Conservation (phyloP, 2,329 filamentous ascomycete genomes). For the Verticillium longisporum region DNA sequence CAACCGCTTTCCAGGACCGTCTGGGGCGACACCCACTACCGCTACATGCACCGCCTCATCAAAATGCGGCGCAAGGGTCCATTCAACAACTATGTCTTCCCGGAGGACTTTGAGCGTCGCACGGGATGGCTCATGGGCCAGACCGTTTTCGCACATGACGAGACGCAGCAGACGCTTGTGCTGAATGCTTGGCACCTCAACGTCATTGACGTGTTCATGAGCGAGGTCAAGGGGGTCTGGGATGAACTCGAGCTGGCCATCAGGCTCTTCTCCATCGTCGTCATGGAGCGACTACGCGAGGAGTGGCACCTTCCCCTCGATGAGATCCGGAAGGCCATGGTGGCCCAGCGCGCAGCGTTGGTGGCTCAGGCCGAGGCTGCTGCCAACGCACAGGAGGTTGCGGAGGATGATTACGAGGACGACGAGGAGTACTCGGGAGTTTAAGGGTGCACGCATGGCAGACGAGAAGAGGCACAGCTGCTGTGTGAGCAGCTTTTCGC, state of each 20-base stretch:
- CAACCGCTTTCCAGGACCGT: slow-evolving; percentile 28
- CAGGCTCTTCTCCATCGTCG: slow-evolving; percentile 45
- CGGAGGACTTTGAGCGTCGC: slow-evolving; percentile 16
- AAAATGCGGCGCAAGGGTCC: slow-evolving; percentile 37
- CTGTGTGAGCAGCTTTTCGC: background rate
- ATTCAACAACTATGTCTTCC: slow-evolving; percentile 26
- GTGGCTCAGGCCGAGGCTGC: background rate
- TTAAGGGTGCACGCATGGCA: background rate
- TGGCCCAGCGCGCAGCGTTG: background rate
- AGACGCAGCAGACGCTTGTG: slow-evolving; percentile 26
- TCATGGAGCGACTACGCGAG: slow-evolving; percentile 38
- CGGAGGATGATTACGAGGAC: background rate
- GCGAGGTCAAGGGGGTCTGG: slow-evolving; percentile 40
- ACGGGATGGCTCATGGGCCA: slow-evolving; percentile 37
- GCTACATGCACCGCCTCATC: slow-evolving; percentile 43
- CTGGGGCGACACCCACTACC: slow-evolving; percentile 48
- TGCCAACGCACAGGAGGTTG: background rate
- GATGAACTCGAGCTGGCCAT: slow-evolving; percentile 41
- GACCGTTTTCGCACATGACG: slow-evolving; percentile 37
- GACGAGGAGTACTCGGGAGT: background rate
- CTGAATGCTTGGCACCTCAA: slow-evolving; percentile 53
- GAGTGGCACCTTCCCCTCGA: slow-evolving; percentile 1
- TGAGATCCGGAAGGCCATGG: background rate
- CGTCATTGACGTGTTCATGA: slow-evolving; percentile 46
- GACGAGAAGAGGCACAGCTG: background rate